A percentile compares a stretch with the other conserved stretches of the same genome.
These are phyloP conservation scores for Xanthoceras sorbifolium DNA, from an alignment of 345 rosid genomes.

Conservation along the genomic window DNA sequence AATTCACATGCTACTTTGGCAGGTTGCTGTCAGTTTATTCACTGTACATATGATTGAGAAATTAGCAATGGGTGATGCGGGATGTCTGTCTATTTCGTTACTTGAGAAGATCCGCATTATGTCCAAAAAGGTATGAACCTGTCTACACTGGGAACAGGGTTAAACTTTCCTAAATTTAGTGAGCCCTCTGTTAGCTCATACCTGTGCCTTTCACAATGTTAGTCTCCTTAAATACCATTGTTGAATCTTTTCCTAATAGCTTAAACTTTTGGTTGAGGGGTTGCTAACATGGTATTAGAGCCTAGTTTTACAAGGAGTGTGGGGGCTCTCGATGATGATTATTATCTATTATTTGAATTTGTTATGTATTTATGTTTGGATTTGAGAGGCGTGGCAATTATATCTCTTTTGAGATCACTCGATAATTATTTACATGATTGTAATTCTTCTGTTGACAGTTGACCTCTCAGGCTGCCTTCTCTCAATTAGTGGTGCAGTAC, in stretches of 20 bases:
- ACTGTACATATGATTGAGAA: conserved; percentile 68
- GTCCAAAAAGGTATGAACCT: conserved; percentile 50
- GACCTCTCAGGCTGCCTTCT: conserved; percentile 70
- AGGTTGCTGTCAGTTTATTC: conserved; percentile 76
- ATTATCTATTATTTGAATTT: no score
- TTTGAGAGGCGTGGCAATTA: not conserved
- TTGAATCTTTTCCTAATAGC: no score
- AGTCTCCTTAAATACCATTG: no score
- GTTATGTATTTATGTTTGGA: no score
- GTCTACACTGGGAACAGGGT: conserved; percentile 14
- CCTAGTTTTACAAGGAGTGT: no score
- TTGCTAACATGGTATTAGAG: no score
- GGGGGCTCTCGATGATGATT: no score
- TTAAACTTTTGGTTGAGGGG: no score
- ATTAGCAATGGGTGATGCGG: conserved; percentile 56
- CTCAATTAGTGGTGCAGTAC: conserved; percentile 69
- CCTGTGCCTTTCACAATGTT: not conserved
- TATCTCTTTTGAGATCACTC: conserved; percentile 16
- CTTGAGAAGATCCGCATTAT: conserved; percentile 52
- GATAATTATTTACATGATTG: conserved; percentile 22
- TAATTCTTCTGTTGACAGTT: conserved; percentile 53
- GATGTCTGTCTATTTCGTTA: conserved; percentile 67
- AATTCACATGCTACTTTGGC: conserved; percentile 29
- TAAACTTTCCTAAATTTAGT: not conserved
- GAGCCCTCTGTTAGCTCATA: not conserved